Percentiles rank a stretch among this genome's conserved stretches.
phyloP scores from a whole-genome alignment of 2,329 filamentous ascomycete species.

The Colletotrichum viniferum region DNA sequence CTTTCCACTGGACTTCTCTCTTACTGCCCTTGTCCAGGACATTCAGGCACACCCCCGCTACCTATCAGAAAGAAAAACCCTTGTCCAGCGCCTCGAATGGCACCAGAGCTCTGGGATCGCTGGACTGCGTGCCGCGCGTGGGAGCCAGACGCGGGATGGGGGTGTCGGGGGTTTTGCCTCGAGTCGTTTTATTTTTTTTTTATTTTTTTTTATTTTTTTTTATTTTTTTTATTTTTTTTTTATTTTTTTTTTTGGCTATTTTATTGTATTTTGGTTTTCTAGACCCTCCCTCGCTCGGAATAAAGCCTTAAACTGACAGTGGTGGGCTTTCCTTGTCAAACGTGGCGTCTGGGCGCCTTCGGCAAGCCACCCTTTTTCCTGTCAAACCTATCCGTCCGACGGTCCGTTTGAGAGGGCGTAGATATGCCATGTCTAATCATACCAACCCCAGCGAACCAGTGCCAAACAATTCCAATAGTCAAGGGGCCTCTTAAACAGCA shows the following conservation, averaged over 20 bases:
- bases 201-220: not conserved
- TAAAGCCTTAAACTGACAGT: not conserved
- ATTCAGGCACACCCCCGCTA: not conserved
- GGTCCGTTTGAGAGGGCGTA: not conserved
- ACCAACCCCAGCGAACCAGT: not conserved
- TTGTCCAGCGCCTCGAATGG: not conserved
- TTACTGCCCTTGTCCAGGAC: not conserved
- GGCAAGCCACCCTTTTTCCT: not conserved
- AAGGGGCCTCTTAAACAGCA: too few species aligned
- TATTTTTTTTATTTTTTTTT: not conserved
- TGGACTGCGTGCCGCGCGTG: not conserved
- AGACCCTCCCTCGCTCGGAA: not conserved
- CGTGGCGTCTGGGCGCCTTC: not conserved
- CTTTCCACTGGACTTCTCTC: not conserved
- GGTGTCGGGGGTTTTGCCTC: not conserved
- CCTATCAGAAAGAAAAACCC: not conserved
- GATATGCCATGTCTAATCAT: not conserved
- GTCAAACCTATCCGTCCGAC: not conserved
- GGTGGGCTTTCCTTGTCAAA: not conserved
- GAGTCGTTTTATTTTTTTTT: not conserved
- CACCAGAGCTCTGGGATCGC: constrained; percentile 10
- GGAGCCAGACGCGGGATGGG: not conserved
- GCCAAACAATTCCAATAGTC: not conserved
- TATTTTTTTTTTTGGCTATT: not conserved
- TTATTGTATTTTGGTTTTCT: not conserved